Percentiles rank a stretch among this genome's conserved stretches.
phyloP scores from a whole-genome alignment of 2,329 filamentous ascomycete species.

The Chrysoporthe austroafricana region DNA sequence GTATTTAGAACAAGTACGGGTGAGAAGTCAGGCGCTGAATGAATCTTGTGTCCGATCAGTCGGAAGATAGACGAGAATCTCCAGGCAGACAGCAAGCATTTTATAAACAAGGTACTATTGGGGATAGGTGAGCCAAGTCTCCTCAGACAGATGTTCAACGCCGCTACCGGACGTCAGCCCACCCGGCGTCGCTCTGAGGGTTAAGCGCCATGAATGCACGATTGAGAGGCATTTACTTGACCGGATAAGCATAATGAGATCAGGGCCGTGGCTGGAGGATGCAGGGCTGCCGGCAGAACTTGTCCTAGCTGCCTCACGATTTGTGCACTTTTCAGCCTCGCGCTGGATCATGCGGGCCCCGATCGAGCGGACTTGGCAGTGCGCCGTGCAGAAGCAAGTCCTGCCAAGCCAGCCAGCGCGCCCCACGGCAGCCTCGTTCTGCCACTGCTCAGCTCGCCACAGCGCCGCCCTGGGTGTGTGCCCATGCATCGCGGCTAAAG shows the following conservation, averaged over 20 bases:
- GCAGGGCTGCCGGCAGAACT: not conserved
- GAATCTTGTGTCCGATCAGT: not conserved
- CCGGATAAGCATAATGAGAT: not conserved
- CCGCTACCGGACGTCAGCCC: not conserved
- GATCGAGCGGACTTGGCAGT: too few species aligned
- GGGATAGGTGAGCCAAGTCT: not conserved
- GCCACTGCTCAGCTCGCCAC: conserved; percentile 2
- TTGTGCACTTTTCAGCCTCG: conserved; percentile 3
- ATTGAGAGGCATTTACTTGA: not conserved
- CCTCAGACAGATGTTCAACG: not conserved
- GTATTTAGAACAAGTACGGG: not conserved
- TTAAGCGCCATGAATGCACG: not conserved
- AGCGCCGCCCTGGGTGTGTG: not conserved
- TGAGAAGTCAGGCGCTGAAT: not conserved
- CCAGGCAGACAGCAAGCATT: not conserved
- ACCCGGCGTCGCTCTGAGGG: not conserved
- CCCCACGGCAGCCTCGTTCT: not conserved
- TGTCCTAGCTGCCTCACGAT: not conserved
- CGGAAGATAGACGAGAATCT: not conserved
- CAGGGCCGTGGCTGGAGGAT: not conserved
- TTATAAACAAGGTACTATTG: not conserved
- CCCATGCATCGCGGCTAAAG: not conserved
- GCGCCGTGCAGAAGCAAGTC: too few species aligned
- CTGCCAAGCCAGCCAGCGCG: too few species aligned
- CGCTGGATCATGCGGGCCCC: too few species aligned